A percentile compares a stretch with the other conserved stretches of the same genome.
phyloP scores from a whole-genome alignment of 495 filamentous ascomycete species.

The Copromyces sp. region DNA sequence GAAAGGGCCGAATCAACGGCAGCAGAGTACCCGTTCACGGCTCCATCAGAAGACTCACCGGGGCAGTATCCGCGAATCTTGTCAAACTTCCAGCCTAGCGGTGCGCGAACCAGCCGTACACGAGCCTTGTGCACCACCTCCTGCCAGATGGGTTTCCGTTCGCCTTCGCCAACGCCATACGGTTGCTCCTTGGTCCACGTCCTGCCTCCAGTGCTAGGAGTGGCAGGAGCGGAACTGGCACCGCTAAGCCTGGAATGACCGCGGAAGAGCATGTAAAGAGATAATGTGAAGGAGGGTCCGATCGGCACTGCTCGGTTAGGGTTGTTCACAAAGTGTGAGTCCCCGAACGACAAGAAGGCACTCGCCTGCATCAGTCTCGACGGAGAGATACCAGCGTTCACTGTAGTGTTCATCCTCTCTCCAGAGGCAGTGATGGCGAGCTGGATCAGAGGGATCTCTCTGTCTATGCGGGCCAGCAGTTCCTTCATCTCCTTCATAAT shows the following conservation, averaged over 20 bases:
- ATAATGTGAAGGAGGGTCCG: constrained; percentile 78
- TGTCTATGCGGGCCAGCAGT: constrained; percentile 72
- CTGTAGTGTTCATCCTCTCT: constrained; percentile 65
- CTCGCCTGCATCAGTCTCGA: constrained; percentile 90
- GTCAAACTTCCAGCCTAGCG: constrained; percentile 20
- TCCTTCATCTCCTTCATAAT: constrained; percentile 69
- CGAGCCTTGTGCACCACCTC: constrained; percentile 94
- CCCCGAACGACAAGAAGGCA: constrained; percentile 80
- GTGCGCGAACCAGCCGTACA: constrained; percentile 60
- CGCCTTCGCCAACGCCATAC: constrained; percentile 37
- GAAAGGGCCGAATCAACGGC: background rate
- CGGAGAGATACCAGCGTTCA: constrained; percentile 78
- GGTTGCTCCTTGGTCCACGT: constrained; percentile 12
- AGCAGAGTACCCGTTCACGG: background rate
- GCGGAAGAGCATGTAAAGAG: constrained; percentile 93
- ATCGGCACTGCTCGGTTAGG: constrained; percentile 63
- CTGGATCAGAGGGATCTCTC: constrained; percentile 87
- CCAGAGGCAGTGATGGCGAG: constrained; percentile 94
- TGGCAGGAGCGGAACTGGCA: constrained; percentile 13
- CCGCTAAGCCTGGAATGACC: constrained; percentile 45
- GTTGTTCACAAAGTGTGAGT: constrained; percentile 66
- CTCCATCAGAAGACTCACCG: background rate
- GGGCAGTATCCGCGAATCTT: constrained; percentile 12
- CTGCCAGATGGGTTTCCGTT: constrained; percentile 82
- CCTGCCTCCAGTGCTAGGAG: background rate